phyloP scores from a whole-genome alignment of 139 green algal species.

The Pleodorina starrii region DNA sequence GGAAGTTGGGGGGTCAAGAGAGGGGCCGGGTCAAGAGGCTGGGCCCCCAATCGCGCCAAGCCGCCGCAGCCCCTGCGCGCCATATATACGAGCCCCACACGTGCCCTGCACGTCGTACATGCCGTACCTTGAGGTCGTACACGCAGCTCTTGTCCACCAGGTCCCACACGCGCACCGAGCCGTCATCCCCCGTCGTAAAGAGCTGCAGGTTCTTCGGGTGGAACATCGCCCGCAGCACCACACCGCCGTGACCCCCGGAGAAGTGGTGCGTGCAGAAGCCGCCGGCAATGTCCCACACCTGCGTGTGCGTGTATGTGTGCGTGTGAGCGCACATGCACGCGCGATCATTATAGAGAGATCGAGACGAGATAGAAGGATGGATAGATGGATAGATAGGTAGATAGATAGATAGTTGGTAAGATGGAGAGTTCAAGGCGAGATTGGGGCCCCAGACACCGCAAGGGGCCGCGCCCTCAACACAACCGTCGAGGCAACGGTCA shows the following conservation, averaged over 20 bases:
- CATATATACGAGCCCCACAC: too few species aligned
- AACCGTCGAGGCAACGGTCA: too few species aligned
- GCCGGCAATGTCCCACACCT: slow-evolving; percentile 80
- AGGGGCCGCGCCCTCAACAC: too few species aligned
- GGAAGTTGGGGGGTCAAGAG: too few species aligned
- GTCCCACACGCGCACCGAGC: slow-evolving; percentile 86
- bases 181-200: slow-evolving; percentile 83
- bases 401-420: neutral
- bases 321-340: too few species aligned
- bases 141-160: slow-evolving; percentile 80
- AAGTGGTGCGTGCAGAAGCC: slow-evolving; percentile 95
- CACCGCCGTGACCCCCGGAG: slow-evolving; percentile 78
- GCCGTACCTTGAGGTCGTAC: slow-evolving; percentile 60
- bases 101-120: too few species aligned
- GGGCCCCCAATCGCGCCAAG: too few species aligned
- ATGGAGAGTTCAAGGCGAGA: neutral
- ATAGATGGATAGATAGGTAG: neutral
- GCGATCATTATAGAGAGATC: neutral
- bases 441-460: too few species aligned
- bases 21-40: too few species aligned
- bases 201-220: slow-evolving; percentile 89
- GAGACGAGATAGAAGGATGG: too few species aligned
- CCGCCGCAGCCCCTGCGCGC: too few species aligned
- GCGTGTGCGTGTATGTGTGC: slow-evolving; percentile 16
- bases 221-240: slow-evolving; percentile 82